phyloP scores from a whole-genome alignment of 495 filamentous ascomycete genomes.

The Penicillium canariense region DNA sequence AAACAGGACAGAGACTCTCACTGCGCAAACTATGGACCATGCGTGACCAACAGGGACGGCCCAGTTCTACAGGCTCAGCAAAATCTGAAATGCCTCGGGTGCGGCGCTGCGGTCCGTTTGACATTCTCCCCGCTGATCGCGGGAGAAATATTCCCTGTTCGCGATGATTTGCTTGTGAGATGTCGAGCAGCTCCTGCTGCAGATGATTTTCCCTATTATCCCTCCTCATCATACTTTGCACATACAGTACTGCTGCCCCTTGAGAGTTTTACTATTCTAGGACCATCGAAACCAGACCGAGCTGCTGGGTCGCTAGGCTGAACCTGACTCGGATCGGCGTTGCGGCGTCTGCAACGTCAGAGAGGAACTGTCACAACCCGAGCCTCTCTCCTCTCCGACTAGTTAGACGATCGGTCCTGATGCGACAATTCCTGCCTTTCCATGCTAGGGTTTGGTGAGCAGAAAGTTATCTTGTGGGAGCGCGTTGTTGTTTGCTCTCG shows the following conservation, averaged over 20 bases:
- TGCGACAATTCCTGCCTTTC: background rate
- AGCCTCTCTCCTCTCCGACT: background rate
- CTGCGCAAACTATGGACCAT: background rate
- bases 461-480: background rate
- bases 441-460: background rate
- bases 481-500: background rate
- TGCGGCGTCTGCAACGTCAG: background rate
- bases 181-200: slow-evolving; percentile 1
- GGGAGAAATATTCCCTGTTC: slow-evolving; percentile 5
- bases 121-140: background rate
- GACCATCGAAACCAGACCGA: slow-evolving; percentile 16
- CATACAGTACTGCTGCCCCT: background rate
- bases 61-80: background rate
- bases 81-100: background rate
- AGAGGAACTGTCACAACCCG: background rate
- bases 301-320: slow-evolving; percentile 5
- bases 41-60: background rate
- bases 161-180: background rate
- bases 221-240: background rate
- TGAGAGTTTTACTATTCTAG: slow-evolving; percentile 6
- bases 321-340: slow-evolving; percentile 14
- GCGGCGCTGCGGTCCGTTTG: background rate
- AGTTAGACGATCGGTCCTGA: background rate
- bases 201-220: no score
- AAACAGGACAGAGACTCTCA: background rate